Conservation (phyloP, 257 asterid genomes). For the Solanum stenotomum region DNA sequence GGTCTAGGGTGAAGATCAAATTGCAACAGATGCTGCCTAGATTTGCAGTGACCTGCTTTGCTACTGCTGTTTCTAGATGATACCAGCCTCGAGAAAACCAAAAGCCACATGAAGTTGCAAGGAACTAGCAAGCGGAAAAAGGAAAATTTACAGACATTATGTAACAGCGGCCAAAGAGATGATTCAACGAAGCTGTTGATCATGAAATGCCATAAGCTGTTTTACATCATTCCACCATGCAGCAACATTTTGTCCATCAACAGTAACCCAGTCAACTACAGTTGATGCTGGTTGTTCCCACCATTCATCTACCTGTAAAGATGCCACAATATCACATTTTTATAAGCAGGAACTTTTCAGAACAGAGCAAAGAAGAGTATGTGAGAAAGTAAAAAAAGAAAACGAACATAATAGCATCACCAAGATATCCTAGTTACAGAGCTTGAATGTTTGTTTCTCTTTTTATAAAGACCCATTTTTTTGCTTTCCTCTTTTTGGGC, state of each 20-base stretch:
- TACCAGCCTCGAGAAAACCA: neutral
- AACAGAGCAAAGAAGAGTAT: neutral
- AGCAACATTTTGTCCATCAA: constrained; percentile 92
- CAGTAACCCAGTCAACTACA: constrained; percentile 90
- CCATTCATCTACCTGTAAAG: constrained; percentile 89
- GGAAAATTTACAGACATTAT: neutral
- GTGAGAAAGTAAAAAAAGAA: neutral
- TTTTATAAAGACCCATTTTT: neutral
- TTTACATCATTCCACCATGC: constrained; percentile 94
- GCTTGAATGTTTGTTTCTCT: neutral
- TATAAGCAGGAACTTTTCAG: neutral
- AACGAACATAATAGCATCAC: neutral
- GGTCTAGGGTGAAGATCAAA: neutral
- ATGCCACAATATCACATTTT: constrained; percentile 3
- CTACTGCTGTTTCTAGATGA: neutral
- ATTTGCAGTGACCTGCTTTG: neutral
- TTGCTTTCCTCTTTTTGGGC: neutral
- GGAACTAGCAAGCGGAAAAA: neutral
- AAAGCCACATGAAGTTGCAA: neutral
- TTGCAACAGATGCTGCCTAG: neutral
- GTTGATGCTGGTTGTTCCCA: constrained; percentile 99
- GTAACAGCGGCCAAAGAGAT: neutral
- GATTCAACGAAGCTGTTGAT: constrained; percentile 37
- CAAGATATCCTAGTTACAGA: neutral
- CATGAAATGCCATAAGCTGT: constrained; percentile 82